Conservation (phyloP, 768 basidiomycete genomes). For the Russula abietina region DNA sequence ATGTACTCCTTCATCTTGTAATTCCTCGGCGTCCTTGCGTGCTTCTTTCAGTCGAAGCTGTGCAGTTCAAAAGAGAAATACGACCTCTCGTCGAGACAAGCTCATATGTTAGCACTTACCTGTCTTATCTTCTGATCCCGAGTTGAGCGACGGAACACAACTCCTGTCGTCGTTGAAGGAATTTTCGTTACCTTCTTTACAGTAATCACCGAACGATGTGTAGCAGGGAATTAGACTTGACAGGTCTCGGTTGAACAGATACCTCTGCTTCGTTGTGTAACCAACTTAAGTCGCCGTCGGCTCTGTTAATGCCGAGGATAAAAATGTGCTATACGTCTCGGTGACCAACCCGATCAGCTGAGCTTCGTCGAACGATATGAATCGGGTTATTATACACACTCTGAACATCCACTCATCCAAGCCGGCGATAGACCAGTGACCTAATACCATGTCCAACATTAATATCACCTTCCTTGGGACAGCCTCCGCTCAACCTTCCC, state of each 20-base stretch:
- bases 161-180: neutral
- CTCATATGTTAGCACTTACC: neutral
- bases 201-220: constrained; percentile 26
- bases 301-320: neutral
- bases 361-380: neutral
- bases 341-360: no score
- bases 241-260: constrained; percentile 7
- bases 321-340: neutral
- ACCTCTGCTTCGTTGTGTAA: constrained; percentile 7
- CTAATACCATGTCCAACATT: constrained; percentile 28
- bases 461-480: constrained; percentile 75
- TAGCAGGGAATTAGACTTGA: constrained; percentile 13
- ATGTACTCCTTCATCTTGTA: constrained; percentile 30
- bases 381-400: neutral
- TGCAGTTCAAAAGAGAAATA: neutral
- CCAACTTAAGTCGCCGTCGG: no score
- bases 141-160: neutral
- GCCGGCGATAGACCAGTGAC: neutral
- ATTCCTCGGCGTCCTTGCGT: constrained; percentile 35
- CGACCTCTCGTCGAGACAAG: constrained; percentile 11
- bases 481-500: constrained; percentile 74
- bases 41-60: constrained; percentile 34
- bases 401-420: constrained; percentile 16
- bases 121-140: constrained; percentile 20
- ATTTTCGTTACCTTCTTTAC: constrained; percentile 28